phyloP scores from a whole-genome alignment of 2,329 filamentous ascomycete genomes.

The Colletotrichum sp. region DNA sequence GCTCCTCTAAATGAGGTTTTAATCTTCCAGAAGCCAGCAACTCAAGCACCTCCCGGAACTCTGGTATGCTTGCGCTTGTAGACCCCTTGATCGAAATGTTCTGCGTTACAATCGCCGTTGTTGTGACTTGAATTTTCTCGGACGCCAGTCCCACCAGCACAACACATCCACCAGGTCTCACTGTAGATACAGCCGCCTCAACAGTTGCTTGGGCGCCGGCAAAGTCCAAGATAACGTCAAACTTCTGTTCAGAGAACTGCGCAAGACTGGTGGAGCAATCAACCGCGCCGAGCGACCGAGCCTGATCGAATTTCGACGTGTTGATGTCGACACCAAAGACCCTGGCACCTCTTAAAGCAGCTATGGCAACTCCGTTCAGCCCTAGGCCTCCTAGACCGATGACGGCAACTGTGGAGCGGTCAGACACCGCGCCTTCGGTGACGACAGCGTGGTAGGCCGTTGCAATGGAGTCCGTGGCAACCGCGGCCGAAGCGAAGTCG shows the following conservation, averaged over 20 bases:
- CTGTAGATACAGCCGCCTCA: background rate
- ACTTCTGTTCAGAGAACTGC: background rate
- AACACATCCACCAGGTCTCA: slow-evolving; percentile 8
- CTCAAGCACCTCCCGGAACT: background rate
- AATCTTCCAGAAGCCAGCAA: background rate
- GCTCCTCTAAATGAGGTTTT: background rate
- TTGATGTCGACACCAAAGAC: slow-evolving; percentile 8
- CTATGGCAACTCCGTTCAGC: slow-evolving; percentile 6
- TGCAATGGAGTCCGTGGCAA: slow-evolving; percentile 11
- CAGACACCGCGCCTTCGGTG: background rate
- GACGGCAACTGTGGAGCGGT: background rate
- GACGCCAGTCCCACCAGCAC: slow-evolving; percentile 11
- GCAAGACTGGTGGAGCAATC: background rate
- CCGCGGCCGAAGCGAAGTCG: background rate
- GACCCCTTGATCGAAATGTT: background rate
- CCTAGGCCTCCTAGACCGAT: slow-evolving; percentile 15
- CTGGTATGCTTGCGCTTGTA: background rate
- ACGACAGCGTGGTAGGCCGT: slow-evolving; percentile 20
- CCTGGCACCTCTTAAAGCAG: background rate
- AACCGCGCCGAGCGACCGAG: background rate
- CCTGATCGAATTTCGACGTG: background rate
- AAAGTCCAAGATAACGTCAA: slow-evolving; percentile 17
- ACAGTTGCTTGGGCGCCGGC: slow-evolving; percentile 3
- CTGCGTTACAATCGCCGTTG: background rate
- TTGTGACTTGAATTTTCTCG: background rate